Evolutionary conservation across 345 rosid genomes (phyloP).

Genomic region (Hibiscus trionum): DNA sequence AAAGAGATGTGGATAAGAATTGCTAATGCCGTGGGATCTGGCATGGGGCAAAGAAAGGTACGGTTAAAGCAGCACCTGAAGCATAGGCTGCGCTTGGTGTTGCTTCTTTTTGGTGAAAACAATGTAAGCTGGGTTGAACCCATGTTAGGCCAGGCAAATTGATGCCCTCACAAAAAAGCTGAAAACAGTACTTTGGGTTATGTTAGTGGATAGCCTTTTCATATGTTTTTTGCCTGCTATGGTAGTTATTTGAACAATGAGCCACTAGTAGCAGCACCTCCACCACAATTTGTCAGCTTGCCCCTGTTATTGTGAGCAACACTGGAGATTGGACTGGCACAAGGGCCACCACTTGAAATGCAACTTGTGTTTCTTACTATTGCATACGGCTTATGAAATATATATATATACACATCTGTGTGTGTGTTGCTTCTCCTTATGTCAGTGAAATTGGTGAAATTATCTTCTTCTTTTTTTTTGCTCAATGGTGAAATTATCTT

Average conservation of each 20-base stretch:
- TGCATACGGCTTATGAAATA: constrained; percentile 14
- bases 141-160: constrained; percentile 11
- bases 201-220: constrained; percentile 31
- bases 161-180: constrained; percentile 18
- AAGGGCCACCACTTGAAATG: constrained; percentile 17
- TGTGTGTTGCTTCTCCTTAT: neutral
- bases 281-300: constrained; percentile 55
- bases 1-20: neutral
- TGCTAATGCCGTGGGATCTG: neutral
- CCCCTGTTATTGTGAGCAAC: constrained; percentile 27
- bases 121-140: constrained; percentile 8
- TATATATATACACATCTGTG: neutral
- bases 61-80: constrained; percentile 20
- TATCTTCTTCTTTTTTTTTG: too few species aligned
- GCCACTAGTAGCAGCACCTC: constrained; percentile 58
- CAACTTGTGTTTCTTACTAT: neutral
- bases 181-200: constrained; percentile 11
- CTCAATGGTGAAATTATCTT: neutral
- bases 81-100: constrained; percentile 10
- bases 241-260: constrained; percentile 28
- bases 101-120: constrained; percentile 14
- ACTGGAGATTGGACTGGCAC: constrained; percentile 19
- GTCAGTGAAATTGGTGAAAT: neutral
- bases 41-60: neutral
- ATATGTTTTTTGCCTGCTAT: constrained; percentile 21